Conservation (phyloP, 805 yeast genomes). For the Kodamaea hsintzibuensis region DNA sequence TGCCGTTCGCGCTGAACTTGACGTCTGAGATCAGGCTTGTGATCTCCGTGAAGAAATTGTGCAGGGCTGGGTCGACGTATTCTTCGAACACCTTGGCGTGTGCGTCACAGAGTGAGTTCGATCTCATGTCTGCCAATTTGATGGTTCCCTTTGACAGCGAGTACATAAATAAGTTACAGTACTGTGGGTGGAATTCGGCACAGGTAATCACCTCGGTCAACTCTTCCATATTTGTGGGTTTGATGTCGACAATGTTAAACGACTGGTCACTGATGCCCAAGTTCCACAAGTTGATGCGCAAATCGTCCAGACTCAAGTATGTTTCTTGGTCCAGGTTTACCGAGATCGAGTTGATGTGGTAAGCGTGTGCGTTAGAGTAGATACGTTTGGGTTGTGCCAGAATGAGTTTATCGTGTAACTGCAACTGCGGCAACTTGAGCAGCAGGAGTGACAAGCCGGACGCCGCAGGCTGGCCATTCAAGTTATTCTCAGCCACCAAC, state of each 20-base stretch:
- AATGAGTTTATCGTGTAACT: constrained; percentile 92
- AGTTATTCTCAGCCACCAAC: constrained; percentile 88
- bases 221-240: constrained; percentile 98
- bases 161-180: constrained; percentile 93
- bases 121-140: constrained; percentile 94
- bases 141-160: constrained; percentile 94
- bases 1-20: constrained; percentile 86
- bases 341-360: constrained; percentile 94
- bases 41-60: constrained; percentile 96
- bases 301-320: constrained; percentile 87
- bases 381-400: constrained; percentile 92
- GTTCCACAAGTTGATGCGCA: constrained; percentile 95
- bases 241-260: constrained; percentile 95
- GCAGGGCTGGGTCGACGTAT: constrained; percentile 86
- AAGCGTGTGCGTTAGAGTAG: constrained; percentile 95
- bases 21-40: constrained; percentile 93
- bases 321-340: constrained; percentile 96
- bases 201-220: constrained; percentile 95
- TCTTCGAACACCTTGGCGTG: constrained; percentile 90
- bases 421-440: constrained; percentile 80
- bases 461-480: constrained; percentile 33
- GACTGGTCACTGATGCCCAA: constrained; percentile 90
- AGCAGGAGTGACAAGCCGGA: constrained; percentile 33
- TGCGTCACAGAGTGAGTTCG: constrained; percentile 88
- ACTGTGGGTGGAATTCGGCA: constrained; percentile 92